phyloP scores from a whole-genome alignment of 306 rosid species.

The Quercus rubra region DNA sequence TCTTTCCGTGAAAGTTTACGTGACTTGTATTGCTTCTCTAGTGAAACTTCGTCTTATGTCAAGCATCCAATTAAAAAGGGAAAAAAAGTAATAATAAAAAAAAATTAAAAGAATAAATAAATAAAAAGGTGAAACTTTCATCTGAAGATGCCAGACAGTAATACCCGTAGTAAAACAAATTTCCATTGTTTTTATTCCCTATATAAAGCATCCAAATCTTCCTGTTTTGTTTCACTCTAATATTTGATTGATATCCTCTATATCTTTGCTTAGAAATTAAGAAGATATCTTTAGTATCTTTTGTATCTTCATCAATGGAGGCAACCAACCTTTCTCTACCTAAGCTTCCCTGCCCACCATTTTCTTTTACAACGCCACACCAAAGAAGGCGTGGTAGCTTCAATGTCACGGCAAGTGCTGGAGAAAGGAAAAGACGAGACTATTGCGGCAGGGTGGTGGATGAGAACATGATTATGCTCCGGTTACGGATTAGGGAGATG shows the following conservation, averaged over 20 bases:
- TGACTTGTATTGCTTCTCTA: no score
- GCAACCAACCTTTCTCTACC: not conserved
- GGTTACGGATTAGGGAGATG: slow-evolving; percentile 29
- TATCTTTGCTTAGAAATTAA: not conserved
- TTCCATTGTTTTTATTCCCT: not conserved
- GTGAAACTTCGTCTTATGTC: no score
- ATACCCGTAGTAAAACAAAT: not conserved
- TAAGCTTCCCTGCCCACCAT: not conserved
- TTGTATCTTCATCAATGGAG: slow-evolving; percentile 12
- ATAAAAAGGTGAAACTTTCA: not conserved
- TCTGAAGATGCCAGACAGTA: not conserved
- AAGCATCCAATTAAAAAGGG: no score
- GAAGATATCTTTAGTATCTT: not conserved
- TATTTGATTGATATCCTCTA: not conserved
- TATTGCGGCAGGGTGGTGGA: slow-evolving; percentile 20
- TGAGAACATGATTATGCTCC: slow-evolving; percentile 32
- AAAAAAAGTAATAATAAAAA: no score
- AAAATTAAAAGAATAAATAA: no score
- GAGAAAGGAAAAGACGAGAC: not conserved
- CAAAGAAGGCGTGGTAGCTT: not conserved
- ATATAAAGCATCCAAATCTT: not conserved
- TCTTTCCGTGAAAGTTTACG: no score
- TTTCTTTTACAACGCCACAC: not conserved
- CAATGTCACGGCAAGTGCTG: not conserved
- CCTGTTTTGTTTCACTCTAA: not conserved